Base-by-base conservation (phyloP, 768 basidiomycete species). In the Podaxis sp. region DNA sequence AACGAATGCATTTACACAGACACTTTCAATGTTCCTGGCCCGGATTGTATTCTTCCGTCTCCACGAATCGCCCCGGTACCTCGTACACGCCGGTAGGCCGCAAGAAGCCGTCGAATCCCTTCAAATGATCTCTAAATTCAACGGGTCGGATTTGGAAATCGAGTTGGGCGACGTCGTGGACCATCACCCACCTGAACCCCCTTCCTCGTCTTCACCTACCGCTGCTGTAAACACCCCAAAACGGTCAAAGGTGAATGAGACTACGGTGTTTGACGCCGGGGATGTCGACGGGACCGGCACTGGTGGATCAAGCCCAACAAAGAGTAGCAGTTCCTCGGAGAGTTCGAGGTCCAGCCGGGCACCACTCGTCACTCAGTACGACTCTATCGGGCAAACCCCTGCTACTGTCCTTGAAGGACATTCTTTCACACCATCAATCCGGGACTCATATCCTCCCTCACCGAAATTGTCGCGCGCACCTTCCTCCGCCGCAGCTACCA, bases 31-130 rank as follows among this genome's bases (percentile, higher is more conserved):
- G 91, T 95, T 95, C 72, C 70, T 92, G 33, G 87, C 87, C 11
- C 91, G 97, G 17, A 92, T 96, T 62, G 77, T 90, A 9, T 88
- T 98, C 73, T 97, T 99, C 82, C 87, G 89, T 19, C 78, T 99
- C 4, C 90, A 98, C 73, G 96, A 99, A 75, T 96, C 95, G 0
- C 95, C 97, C 1, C 87, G 95, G 24, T 98, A 89, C 71, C 88
- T 99, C 63, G 94, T 96, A 4, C 89, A 95, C 52, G 88, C 92
- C 0, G 94, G 95, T 15, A 84, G 94, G 49, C 88, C 85, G 38
- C 83, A 87, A 39, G 95, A 97, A 67, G 96, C 96, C 0, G 75
- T 96, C 39, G 84, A 91, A 66, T 88, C 88, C 0, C 82, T 99
- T 0, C 88, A 89, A 67, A 76, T 92, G 66, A 98, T 99, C 49